Percentiles rank a stretch among this genome's conserved stretches.
phyloP scores from a whole-genome alignment of 1,139 yeast genomes.

The Nakaseomyces sp. region DNA sequence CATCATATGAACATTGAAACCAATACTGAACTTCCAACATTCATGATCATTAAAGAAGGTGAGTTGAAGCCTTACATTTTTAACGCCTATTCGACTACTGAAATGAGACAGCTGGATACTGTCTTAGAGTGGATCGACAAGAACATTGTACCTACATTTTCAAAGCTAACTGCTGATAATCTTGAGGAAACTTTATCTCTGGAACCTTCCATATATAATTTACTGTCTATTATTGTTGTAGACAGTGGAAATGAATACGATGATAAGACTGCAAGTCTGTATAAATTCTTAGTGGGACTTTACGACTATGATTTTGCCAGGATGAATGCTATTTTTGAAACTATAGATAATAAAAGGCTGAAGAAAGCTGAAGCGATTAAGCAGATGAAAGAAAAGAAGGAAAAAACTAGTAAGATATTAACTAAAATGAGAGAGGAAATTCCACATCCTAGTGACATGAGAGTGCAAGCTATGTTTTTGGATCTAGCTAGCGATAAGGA shows the following conservation, averaged over 20 bases:
- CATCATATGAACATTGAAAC: slow-evolving; percentile 44
- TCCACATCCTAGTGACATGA: slow-evolving; percentile 38
- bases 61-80: slow-evolving; percentile 44
- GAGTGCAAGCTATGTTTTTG: slow-evolving; percentile 43
- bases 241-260: slow-evolving; percentile 36
- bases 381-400: slow-evolving; percentile 38
- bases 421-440: slow-evolving; percentile 44
- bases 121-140: slow-evolving; percentile 43
- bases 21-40: slow-evolving; percentile 51
- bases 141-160: slow-evolving; percentile 43
- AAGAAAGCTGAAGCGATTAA: slow-evolving; percentile 39
- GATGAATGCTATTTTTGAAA: slow-evolving; percentile 38
- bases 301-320: slow-evolving; percentile 46
- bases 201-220: slow-evolving; percentile 32
- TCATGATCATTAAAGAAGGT: slow-evolving; percentile 51
- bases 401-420: slow-evolving; percentile 35
- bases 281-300: slow-evolving; percentile 41
- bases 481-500: slow-evolving; percentile 39
- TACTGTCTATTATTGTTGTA: slow-evolving; percentile 46
- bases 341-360: slow-evolving; percentile 35
- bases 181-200: slow-evolving; percentile 36
- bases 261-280: slow-evolving; percentile 28
- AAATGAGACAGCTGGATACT: slow-evolving; percentile 42
- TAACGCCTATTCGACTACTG: slow-evolving; percentile 56
- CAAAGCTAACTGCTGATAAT: slow-evolving; percentile 41